Percentiles rank a stretch among this genome's conserved stretches.
Conservation (phyloP, 345 rosid species). For the Toxicodendron radicans region DNA sequence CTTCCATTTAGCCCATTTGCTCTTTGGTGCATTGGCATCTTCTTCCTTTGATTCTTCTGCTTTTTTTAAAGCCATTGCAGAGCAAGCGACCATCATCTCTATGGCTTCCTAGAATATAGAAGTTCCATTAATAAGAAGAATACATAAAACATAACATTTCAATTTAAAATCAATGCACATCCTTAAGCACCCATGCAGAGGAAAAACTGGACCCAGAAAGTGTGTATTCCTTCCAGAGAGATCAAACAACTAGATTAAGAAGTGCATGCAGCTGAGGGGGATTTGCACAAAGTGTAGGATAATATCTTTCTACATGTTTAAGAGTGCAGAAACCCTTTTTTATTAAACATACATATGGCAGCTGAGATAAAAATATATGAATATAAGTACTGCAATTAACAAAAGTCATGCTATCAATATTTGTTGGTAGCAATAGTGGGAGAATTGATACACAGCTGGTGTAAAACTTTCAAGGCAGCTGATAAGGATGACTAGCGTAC, state of each 20-base stretch:
- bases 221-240: not conserved
- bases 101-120: constrained; percentile 57
- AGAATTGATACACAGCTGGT: not conserved
- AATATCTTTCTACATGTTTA: constrained; percentile 4
- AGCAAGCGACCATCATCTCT: constrained; percentile 83
- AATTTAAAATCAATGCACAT: not conserved
- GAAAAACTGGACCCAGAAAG: not conserved
- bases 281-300: not conserved
- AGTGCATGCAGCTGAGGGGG: not conserved
- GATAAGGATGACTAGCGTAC: constrained; percentile 25
- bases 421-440: not conserved
- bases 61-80: constrained; percentile 84
- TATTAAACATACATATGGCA: constrained; percentile 1
- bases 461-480: not conserved
- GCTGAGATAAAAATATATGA: not conserved
- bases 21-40: constrained; percentile 44
- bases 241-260: constrained; percentile 7
- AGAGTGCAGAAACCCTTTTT: not conserved
- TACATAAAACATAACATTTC: not conserved
- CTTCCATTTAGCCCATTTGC: constrained; percentile 77
- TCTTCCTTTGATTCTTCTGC: constrained; percentile 59
- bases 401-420: not conserved
- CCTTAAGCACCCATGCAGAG: not conserved
- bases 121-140: constrained; percentile 12
- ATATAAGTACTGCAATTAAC: not conserved